Evolutionary conservation across 148 eudicot species (phyloP), one percentile per base, ranked within the genome.

Genomic region (Rhododendron williamsianum): DNA sequence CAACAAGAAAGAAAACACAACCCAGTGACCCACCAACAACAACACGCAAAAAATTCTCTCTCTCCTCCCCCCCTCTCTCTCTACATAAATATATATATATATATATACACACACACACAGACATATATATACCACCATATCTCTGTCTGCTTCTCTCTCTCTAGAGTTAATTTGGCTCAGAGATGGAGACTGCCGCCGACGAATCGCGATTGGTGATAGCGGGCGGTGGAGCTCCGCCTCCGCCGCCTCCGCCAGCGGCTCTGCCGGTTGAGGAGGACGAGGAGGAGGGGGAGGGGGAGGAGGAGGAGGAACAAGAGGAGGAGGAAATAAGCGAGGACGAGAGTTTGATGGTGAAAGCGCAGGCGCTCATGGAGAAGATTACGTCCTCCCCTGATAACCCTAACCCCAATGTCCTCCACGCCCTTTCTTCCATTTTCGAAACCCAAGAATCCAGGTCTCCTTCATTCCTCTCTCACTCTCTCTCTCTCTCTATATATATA

Each of bases 341-440:
- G 16, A 89, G 51, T n/a, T 87, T 94, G 90, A 84, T 94, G 4
- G 36, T 74, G 45, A 92, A 92, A 77, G 95, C 93, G 15, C 95
- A 94, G 86, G 86, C 88, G 45, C 87, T 93, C 36, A 95, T 97
- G 93, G 96, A 97, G 81, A 88, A 93, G 87, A 92, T 97, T 79
- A 94, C 96, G 67, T 81, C 88, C 2, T 85, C 91, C 8, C 87
- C 91, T 33, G 96, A 93, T 85, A 97, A 97, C 93, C 98, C 98
- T 93, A 97, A 88, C 82, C 91, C 96, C 69, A 86, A 82, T 63
- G 89, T 84, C 52, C 92, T 97, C 73, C 99, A 97, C 82, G 98
- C 98, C 79, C 92, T 95, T 73, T 93, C 98, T 43, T 91, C 95
- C 25, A 90, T 97, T 81, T 92, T 97, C 58, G 98, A 97, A 89